Conservation (phyloP, 768 basidiomycete genomes). For the Pleurotus platypus region DNA sequence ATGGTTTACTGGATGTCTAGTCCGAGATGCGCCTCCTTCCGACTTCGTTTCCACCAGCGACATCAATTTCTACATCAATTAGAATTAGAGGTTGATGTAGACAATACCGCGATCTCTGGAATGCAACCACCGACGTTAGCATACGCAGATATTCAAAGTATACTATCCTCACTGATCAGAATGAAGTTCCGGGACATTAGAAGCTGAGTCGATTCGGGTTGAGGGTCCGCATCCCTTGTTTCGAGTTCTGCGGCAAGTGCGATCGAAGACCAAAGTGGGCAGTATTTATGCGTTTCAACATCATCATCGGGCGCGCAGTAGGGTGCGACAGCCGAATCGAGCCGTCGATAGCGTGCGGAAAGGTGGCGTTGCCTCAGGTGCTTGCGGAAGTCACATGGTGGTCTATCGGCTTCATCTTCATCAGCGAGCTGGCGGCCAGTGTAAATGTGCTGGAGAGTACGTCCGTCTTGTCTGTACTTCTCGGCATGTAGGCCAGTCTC, state of each 20-base stretch:
- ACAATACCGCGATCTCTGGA: background rate
- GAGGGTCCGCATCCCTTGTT: background rate
- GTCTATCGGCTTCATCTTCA: background rate
- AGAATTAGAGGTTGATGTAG: background rate
- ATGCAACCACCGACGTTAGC: background rate
- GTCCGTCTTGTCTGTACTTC: too few species aligned
- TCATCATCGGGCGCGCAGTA: background rate
- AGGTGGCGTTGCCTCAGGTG: too few species aligned
- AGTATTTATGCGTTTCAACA: background rate
- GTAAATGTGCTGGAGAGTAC: background rate
- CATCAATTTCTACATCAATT: background rate
- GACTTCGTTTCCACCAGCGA: background rate
- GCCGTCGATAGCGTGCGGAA: background rate
- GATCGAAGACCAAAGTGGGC: background rate
- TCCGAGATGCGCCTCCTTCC: background rate
- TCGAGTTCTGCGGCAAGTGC: background rate
- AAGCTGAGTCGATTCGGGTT: background rate
- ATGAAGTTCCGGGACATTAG: background rate
- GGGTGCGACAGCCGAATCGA: background rate
- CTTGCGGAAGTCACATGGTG: background rate
- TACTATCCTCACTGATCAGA: background rate
- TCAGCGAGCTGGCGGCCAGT: background rate
- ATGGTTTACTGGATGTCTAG: background rate
- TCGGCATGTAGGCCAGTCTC: too few species aligned
- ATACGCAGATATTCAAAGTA: background rate